Evolutionary conservation across 2,329 filamentous ascomycete species (phyloP).

Genomic region (Stromatinia cepivora): DNA sequence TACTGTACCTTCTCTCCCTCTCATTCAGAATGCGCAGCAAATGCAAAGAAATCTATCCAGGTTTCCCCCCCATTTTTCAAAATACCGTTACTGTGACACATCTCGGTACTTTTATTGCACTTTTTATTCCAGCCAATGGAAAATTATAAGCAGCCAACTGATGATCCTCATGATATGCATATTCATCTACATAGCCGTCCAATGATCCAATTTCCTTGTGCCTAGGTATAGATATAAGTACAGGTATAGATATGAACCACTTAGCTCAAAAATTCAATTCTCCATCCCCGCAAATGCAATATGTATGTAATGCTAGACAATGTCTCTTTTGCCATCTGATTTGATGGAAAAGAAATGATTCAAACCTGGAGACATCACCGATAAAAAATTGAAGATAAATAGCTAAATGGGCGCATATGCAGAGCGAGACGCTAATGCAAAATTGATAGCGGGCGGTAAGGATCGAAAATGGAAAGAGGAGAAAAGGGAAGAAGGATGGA

Average conservation of each 20-base stretch:
- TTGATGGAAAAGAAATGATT: neutral
- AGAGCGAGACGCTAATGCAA: slow-evolving; percentile 20
- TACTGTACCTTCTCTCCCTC: neutral
- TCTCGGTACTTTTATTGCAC: neutral
- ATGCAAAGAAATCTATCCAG: neutral
- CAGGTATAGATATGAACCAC: neutral
- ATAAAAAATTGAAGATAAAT: neutral
- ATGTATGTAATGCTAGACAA: slow-evolving; percentile 12
- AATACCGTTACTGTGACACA: slow-evolving; percentile 1
- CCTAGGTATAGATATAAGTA: neutral
- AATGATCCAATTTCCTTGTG: neutral
- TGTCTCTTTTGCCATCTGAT: slow-evolving; percentile 1
- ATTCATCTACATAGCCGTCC: neutral
- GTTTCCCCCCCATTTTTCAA: neutral
- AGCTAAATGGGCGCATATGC: neutral
- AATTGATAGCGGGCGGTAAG: slow-evolving; percentile 20
- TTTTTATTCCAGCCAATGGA: neutral
- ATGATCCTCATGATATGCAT: slow-evolving; percentile 4
- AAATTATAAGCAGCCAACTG: neutral
- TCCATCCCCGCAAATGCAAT: neutral
- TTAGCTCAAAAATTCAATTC: neutral
- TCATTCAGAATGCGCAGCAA: neutral
- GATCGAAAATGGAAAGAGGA: neutral
- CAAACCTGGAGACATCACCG: neutral
- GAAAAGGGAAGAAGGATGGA: neutral